Conservation (phyloP, 2,329 filamentous ascomycete species). For the Aspergillus quadrilineatus region DNA sequence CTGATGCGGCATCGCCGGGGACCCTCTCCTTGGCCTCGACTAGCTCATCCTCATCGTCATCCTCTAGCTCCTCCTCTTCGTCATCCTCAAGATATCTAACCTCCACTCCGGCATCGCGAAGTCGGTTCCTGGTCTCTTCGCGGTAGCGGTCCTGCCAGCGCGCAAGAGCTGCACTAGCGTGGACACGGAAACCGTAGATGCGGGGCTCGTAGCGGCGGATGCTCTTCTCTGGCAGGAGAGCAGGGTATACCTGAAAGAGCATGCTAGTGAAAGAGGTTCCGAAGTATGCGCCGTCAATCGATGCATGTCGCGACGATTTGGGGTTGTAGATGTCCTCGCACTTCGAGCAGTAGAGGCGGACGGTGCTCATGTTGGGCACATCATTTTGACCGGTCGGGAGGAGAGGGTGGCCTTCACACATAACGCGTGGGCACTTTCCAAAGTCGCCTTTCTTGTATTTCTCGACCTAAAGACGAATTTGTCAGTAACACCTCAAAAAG, state of each 20-base stretch:
- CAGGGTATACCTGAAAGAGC: constrained; percentile 96
- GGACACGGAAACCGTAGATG: constrained; percentile 93
- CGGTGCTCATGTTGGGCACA: constrained; percentile 79
- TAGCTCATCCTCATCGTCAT: constrained; percentile 37
- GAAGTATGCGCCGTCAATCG: constrained; percentile 97
- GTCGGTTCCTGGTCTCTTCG: constrained; percentile 75
- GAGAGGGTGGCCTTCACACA: constrained; percentile 89
- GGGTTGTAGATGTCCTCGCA: constrained; percentile 99
- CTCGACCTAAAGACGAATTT: constrained; percentile 68
- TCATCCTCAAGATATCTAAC: constrained; percentile 73
- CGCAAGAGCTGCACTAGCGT: constrained; percentile 80
- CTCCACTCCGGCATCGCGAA: constrained; percentile 69
- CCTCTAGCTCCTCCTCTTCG: constrained; percentile 54
- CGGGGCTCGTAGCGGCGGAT: constrained; percentile 82
- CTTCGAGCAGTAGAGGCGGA: constrained; percentile 94
- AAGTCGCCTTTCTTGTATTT: constrained; percentile 99
- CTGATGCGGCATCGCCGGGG: constrained; percentile 32
- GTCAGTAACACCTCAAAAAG: constrained; percentile 6
- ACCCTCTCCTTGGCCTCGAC: constrained; percentile 23
- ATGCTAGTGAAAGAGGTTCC: constrained; percentile 98
- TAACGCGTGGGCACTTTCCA: constrained; percentile 93
- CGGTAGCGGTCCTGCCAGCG: constrained; percentile 85
- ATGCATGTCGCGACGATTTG: constrained; percentile 91
- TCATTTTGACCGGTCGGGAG: constrained; percentile 94
- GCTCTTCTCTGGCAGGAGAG: constrained; percentile 82